These are phyloP conservation scores for Gracilariopsis chorda DNA, from an alignment of 23 red algal genomes.

Conservation along the genomic window DNA sequence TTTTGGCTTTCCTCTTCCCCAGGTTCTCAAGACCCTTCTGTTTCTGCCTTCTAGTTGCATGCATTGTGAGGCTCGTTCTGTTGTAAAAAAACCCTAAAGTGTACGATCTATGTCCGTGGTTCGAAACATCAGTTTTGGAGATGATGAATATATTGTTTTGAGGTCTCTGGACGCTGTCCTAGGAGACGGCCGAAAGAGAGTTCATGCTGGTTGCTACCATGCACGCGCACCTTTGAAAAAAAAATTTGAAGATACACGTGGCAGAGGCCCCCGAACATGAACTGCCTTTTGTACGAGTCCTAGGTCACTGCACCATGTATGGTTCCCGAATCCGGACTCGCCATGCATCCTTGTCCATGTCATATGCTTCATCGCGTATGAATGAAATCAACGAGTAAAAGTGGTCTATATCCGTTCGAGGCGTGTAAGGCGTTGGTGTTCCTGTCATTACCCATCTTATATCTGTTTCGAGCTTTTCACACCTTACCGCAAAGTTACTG, in stretches of 20 bases:
- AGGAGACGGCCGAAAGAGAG: no score
- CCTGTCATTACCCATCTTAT: constrained; percentile 99
- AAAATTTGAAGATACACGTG: constrained; percentile 4
- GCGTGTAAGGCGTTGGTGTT: constrained; percentile 77
- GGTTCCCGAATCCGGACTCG: constrained; percentile 70
- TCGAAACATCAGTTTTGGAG: no score
- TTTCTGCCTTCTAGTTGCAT: constrained; percentile 66
- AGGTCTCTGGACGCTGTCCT: no score
- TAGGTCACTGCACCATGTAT: constrained; percentile 12
- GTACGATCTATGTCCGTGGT: no score
- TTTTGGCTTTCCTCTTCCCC: constrained; percentile 34
- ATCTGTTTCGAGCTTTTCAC: constrained; percentile 66
- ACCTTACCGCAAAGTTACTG: constrained; percentile 40
- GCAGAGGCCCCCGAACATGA: not conserved
- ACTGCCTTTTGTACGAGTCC: not conserved
- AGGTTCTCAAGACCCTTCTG: constrained; percentile 37
- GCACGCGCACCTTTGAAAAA: no score
- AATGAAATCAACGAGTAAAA: constrained; percentile 79
- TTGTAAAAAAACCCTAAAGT: no score
- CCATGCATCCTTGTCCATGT: constrained; percentile 55
- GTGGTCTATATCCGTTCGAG: constrained; percentile 54
- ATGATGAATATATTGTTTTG: no score
- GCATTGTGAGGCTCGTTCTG: constrained; percentile 61
- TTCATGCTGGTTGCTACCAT: no score
- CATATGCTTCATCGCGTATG: constrained; percentile 76